Conservation (phyloP, 345 rosid genomes). For the Boechera retrofracta region DNA sequence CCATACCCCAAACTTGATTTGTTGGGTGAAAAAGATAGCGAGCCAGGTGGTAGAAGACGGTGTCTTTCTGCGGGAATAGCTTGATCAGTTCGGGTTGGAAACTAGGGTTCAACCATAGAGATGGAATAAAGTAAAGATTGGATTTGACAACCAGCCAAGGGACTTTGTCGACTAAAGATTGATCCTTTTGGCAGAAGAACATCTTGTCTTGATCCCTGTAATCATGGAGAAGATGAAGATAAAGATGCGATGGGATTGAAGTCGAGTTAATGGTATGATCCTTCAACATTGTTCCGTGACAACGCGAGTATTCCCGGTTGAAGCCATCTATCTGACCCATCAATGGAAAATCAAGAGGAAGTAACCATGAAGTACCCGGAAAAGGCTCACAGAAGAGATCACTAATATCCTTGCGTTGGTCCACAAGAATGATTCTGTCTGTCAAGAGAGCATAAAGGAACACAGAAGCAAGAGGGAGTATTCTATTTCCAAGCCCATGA, state of each 20-base stretch:
- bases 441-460: constrained; percentile 53
- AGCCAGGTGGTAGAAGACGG: constrained; percentile 64
- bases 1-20: constrained; percentile 65
- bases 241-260: constrained; percentile 44
- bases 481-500: constrained; percentile 53
- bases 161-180: constrained; percentile 47
- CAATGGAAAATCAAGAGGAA: constrained; percentile 46
- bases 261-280: constrained; percentile 29
- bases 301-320: constrained; percentile 17
- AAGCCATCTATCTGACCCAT: constrained; percentile 26
- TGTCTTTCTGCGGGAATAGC: constrained; percentile 59
- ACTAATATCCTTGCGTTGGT: constrained; percentile 37
- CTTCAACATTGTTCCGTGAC: constrained; percentile 38
- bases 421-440: constrained; percentile 47
- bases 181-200: constrained; percentile 65
- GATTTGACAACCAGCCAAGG: constrained; percentile 69
- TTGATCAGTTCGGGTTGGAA: constrained; percentile 50
- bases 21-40: constrained; percentile 71
- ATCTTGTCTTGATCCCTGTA: constrained; percentile 59
- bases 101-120: constrained; percentile 53
- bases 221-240: constrained; percentile 63
- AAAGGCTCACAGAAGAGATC: constrained; percentile 55
- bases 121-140: constrained; percentile 66
- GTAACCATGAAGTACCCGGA: constrained; percentile 45
- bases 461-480: constrained; percentile 49